Percentiles rank a stretch among this genome's conserved stretches.
phyloP scores from a whole-genome alignment of 164 flowering plant species.

The Houttuynia cordata region DNA sequence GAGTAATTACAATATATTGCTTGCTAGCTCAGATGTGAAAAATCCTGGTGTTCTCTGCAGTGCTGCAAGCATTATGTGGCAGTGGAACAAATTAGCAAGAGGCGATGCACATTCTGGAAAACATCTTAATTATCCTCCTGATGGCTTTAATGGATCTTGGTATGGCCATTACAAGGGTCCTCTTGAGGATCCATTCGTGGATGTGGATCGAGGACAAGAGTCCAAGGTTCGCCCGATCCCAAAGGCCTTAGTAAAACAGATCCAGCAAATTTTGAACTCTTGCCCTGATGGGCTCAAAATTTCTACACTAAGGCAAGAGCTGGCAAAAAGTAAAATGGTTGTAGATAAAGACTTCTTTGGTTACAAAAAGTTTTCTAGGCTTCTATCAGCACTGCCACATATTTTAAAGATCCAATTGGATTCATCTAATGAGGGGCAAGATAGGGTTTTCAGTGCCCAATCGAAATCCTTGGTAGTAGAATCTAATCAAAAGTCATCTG shows the following conservation, averaged over 20 bases:
- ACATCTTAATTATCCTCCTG: conserved; percentile 80
- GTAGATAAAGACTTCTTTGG: conserved; percentile 61
- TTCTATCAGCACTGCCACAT: conserved; percentile 52
- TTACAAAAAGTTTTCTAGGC: conserved; percentile 50
- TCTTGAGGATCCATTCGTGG: conserved; percentile 46
- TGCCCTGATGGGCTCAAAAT: conserved; percentile 52
- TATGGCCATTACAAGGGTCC: conserved; percentile 57
- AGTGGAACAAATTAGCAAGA: conserved; percentile 51
- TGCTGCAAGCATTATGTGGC: conserved; percentile 93
- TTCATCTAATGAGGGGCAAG: conserved; percentile 26
- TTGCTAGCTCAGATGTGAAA: conserved; percentile 35
- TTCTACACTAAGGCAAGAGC: conserved; percentile 37
- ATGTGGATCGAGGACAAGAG: conserved; percentile 20
- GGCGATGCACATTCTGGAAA: conserved; percentile 61
- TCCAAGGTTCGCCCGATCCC: conserved; percentile 40
- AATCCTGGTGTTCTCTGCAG: conserved; percentile 40
- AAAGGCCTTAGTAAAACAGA: conserved; percentile 28
- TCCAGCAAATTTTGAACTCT: conserved; percentile 33
- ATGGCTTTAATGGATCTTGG: conserved; percentile 79
- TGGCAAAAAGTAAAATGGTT: conserved; percentile 21
- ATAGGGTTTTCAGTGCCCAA: conserved; percentile 18
- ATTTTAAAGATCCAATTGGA: conserved; percentile 28
- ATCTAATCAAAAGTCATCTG: conserved; percentile 7
- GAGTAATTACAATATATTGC: conserved; percentile 80
- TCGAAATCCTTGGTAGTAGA: conserved; percentile 19